Evolutionary conservation across 2,329 filamentous ascomycete species (phyloP), one percentile per base, ranked within the genome.

Genomic region (Penicillium hesseltinei): DNA sequence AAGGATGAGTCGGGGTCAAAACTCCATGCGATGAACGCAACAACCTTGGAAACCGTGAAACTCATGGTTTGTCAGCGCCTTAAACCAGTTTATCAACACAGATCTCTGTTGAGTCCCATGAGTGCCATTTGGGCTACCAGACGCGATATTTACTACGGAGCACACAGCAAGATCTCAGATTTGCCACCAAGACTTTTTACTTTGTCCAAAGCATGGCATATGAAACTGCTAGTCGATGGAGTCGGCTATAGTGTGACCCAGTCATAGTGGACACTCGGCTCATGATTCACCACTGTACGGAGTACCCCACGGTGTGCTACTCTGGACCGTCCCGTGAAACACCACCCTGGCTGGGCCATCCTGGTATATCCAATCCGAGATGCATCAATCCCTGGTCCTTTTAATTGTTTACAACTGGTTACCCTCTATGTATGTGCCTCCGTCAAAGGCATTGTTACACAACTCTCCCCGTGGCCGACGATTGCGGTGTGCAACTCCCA

Each of bases 141-240:
- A 35, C 21, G 53, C 19, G 38, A 36, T 33, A 27, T 54, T 39
- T 8, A 13, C 36, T 47, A 46, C 11, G 25, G 11, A 0, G 5
- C 5, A 5, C 11, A 13, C 38, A 35, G 5, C 15, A 38, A 23
- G 31, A 38, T 19, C 42, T 53, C 42, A 7, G 25, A 35, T 59
- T 65, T 43, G 59, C 57, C 59, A 62, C 57, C 29, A 35, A 46
- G 58, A 52, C 48, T 60, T 61, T 63, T 27, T 35, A 39, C 31
- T 51, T 40, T 36, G 15, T n/a, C 23, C 31, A 33, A 15, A 46
- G 15, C 13, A 25, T 27, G 35, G 1, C 4, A 55, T 19, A 33
- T 58, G 61, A 61, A 61, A 59, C 55, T 59, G 27, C 62, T 64
- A 63, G 57, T 61, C 45, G 48, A 53, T 54, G 59, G 54, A 56